These are phyloP conservation scores for Gynandropsis gynandra DNA, from an alignment of 345 rosid genomes.

Conservation along the genomic window DNA sequence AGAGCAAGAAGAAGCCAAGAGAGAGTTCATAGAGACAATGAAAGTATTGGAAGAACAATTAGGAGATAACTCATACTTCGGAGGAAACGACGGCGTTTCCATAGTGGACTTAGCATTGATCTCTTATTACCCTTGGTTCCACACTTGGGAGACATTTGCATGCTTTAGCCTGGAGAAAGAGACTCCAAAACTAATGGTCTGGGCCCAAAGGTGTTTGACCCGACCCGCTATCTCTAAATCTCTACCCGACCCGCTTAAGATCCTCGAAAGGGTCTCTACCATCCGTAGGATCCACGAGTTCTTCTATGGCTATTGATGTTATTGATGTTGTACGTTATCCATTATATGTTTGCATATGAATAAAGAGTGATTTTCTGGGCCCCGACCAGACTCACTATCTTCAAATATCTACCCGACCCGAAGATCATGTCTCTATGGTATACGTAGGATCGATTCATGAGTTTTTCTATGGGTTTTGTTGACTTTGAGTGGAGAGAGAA, in stretches of 20 bases:
- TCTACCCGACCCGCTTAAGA: constrained; percentile 23
- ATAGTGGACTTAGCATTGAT: constrained; percentile 27
- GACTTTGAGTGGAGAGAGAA: too few relatives aligned
- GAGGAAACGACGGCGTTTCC: constrained; percentile 26
- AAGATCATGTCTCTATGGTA: too few relatives aligned
- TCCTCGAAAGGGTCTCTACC: constrained; percentile 24
- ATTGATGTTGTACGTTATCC: too few relatives aligned
- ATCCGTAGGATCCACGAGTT: constrained; percentile 25
- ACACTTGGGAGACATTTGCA: constrained; percentile 25
- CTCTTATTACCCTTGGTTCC: constrained; percentile 33
- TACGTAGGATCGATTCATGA: too few relatives aligned
- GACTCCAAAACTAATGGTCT: constrained; percentile 24
- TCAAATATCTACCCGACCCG: too few relatives aligned
- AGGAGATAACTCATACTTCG: constrained; percentile 27
- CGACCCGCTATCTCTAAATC: constrained; percentile 25
- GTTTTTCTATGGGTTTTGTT: too few relatives aligned
- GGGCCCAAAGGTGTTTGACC: constrained; percentile 23
- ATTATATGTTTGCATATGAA: too few relatives aligned
- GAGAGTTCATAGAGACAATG: constrained; percentile 21
- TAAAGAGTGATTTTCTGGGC: too few relatives aligned
- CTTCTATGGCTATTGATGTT: constrained; percentile 23
- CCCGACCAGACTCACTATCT: too few relatives aligned
- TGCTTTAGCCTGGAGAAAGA: constrained; percentile 22
- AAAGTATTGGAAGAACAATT: constrained; percentile 26
- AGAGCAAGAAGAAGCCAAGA: constrained; percentile 30